Evolutionary conservation across 306 rosid genomes (phyloP).

Genomic region (Herpetospermum pedunculosum): DNA sequence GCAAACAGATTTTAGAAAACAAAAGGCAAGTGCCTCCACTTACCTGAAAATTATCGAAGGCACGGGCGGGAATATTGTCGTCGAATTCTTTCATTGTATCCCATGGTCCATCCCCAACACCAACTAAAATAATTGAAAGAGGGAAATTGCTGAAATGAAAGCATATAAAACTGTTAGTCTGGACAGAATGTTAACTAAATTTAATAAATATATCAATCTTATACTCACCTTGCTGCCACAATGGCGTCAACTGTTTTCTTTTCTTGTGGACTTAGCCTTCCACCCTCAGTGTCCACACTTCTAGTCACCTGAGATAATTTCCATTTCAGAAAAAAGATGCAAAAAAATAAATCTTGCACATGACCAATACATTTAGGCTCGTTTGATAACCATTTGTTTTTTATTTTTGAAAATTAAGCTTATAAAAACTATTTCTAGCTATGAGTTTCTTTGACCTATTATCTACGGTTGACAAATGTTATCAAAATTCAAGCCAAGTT

Average conservation of each 20-base stretch:
- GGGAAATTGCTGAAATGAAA: slow-evolving; percentile 63
- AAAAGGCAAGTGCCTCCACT: slow-evolving; percentile 2
- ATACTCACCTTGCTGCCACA: slow-evolving; percentile 79
- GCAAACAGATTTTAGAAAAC: neutral
- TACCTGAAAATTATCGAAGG: slow-evolving; percentile 90
- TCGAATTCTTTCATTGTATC: slow-evolving; percentile 94
- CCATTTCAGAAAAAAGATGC: neutral
- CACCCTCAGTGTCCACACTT: slow-evolving; percentile 71
- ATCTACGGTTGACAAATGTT: too few relatives aligned
- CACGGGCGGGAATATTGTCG: slow-evolving; percentile 86
- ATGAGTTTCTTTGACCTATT: too few relatives aligned
- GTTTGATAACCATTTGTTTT: too few relatives aligned
- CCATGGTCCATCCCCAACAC: slow-evolving; percentile 99
- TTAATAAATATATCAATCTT: neutral
- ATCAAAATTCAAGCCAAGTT: too few relatives aligned
- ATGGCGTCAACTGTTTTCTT: slow-evolving; percentile 81
- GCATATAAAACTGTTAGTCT: neutral
- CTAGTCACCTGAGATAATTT: slow-evolving; percentile 67
- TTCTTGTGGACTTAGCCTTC: slow-evolving; percentile 81
- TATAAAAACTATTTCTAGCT: too few relatives aligned
- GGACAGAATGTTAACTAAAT: neutral
- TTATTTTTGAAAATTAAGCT: too few relatives aligned
- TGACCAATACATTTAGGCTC: too few relatives aligned
- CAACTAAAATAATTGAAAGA: slow-evolving; percentile 80
- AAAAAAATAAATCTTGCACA: too few relatives aligned